Evolutionary conservation across 495 filamentous ascomycete genomes (phyloP).

Genomic region (Filosporella fistucella): DNA sequence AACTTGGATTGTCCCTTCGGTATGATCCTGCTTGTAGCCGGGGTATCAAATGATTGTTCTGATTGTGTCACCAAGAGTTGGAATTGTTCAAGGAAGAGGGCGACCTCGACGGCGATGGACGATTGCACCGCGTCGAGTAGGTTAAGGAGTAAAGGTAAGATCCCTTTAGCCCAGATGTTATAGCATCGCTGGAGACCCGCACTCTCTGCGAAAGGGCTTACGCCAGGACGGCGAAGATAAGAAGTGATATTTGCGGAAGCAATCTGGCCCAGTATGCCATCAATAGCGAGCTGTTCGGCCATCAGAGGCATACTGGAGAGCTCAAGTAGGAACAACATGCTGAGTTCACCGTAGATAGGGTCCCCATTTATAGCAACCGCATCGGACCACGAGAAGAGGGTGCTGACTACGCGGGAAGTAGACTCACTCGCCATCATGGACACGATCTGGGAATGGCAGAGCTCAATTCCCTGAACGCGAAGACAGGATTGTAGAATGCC

Average conservation of each 20-base stretch:
- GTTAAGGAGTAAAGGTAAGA: conserved; percentile 88
- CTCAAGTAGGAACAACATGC: conserved; percentile 81
- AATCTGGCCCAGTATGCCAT: conserved; percentile 73
- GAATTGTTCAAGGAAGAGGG: conserved; percentile 82
- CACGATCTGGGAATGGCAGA: conserved; percentile 59
- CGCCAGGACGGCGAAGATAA: conserved; percentile 62
- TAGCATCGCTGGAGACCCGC: conserved; percentile 58
- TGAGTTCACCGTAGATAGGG: conserved; percentile 90
- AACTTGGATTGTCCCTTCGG: conserved; percentile 34
- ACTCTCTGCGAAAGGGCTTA: conserved; percentile 59
- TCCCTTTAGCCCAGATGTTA: conserved; percentile 80
- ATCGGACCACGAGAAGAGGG: conserved; percentile 93
- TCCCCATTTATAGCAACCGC: conserved; percentile 66
- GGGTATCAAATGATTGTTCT: conserved; percentile 53
- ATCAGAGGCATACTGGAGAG: conserved; percentile 76
- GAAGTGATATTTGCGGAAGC: conserved; percentile 70
- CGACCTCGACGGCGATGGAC: conserved; percentile 75
- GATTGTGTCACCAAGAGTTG: conserved; percentile 63
- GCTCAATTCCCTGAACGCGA: conserved; percentile 60
- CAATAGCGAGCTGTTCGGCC: conserved; percentile 84
- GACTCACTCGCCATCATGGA: conserved; percentile 61
- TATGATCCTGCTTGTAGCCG: conserved; percentile 39
- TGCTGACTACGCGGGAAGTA: conserved; percentile 73
- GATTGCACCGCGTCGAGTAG: conserved; percentile 76
- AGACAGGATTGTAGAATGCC: conserved; percentile 80